A percentile compares a stretch with the other conserved stretches of the same genome.
Evolutionary conservation across 345 rosid species (phyloP).

Genomic region (Cardamine resedifolia): DNA sequence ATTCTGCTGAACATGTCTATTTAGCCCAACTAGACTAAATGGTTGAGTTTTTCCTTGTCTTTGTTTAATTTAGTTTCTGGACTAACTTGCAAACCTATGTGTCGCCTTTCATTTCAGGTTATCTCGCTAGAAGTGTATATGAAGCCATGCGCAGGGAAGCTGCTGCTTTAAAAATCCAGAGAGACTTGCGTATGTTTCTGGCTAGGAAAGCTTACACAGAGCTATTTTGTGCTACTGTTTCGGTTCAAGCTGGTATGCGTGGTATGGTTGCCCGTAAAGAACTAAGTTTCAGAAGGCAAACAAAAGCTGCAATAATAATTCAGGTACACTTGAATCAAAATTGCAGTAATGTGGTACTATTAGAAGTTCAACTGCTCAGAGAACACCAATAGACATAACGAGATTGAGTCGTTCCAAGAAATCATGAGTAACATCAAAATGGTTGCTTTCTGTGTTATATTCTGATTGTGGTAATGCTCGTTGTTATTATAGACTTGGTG

Average conservation of each 20-base stretch:
- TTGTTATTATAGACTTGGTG: slow-evolving; percentile 61
- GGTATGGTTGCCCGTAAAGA: slow-evolving; percentile 94
- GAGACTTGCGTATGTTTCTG: slow-evolving; percentile 72
- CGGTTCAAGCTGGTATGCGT: slow-evolving; percentile 86
- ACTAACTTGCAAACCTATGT: slow-evolving; percentile 4
- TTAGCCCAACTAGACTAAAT: background rate
- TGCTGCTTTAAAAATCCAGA: slow-evolving; percentile 78
- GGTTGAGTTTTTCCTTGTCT: background rate
- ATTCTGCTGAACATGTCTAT: background rate
- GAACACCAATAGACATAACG: slow-evolving; percentile 21
- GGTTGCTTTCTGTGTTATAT: slow-evolving; percentile 16
- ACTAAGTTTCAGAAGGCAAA: slow-evolving; percentile 70
- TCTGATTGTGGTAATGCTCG: slow-evolving; percentile 13
- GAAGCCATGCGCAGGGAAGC: slow-evolving; percentile 80
- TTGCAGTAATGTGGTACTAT: background rate
- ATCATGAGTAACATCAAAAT: background rate
- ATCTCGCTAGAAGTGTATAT: slow-evolving; percentile 67
- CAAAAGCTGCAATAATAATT: slow-evolving; percentile 69
- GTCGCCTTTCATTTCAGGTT: slow-evolving; percentile 50
- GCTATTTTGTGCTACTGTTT: slow-evolving; percentile 58
- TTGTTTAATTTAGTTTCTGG: background rate
- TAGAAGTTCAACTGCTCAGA: slow-evolving; percentile 5
- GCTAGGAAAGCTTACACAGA: slow-evolving; percentile 78
- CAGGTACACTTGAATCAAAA: slow-evolving; percentile 50
- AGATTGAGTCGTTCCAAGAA: background rate